A percentile compares a stretch with the other conserved stretches of the same genome.
These are phyloP conservation scores for Globisporangium rhizosaccharum DNA, from an alignment of 352 stramenopile species.

Conservation along the genomic window DNA sequence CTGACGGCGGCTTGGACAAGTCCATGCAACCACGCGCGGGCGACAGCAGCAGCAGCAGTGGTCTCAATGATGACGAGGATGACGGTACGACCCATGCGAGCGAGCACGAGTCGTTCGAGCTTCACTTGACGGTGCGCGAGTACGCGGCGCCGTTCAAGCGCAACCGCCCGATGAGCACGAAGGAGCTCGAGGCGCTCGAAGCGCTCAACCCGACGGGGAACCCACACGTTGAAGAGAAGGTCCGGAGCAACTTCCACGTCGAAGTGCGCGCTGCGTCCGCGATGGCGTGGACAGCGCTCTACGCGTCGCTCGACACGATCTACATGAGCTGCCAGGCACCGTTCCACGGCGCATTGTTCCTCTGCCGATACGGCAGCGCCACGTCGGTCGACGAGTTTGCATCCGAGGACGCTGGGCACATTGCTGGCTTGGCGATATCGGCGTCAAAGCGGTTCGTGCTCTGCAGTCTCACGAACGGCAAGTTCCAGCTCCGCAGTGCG, in stretches of 20 bases:
- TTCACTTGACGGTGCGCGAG: conserved; percentile 33
- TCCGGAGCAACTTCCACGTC: conserved; percentile 44
- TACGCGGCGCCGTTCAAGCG: conserved; percentile 35
- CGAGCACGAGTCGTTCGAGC: conserved; percentile 45
- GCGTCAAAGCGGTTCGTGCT: conserved; percentile 64
- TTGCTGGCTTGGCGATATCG: conserved; percentile 40
- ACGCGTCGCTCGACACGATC: conserved; percentile 32
- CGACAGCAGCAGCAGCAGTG: not conserved
- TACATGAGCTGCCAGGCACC: conserved; percentile 43
- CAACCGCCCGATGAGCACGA: conserved; percentile 38
- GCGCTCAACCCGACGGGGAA: conserved; percentile 31
- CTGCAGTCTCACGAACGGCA: conserved; percentile 71
- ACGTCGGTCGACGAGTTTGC: conserved; percentile 37
- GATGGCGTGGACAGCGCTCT: conserved; percentile 35
- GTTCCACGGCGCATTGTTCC: conserved; percentile 28
- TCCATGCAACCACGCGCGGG: not conserved
- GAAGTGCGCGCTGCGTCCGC: conserved; percentile 20
- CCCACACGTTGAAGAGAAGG: conserved; percentile 39
- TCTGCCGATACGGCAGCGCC: conserved; percentile 25
- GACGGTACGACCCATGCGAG: conserved; percentile 12
- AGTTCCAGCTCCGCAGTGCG: conserved; percentile 64
- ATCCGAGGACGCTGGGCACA: conserved; percentile 25
- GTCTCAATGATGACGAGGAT: conserved; percentile 2
- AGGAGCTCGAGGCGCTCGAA: conserved; percentile 45
- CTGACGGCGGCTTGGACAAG: conserved; percentile 20